Percentiles rank a stretch among this genome's conserved stretches.
These are phyloP conservation scores for Aspergillus nidulans DNA, from an alignment of 495 filamentous ascomycete genomes.

Conservation along the genomic window DNA sequence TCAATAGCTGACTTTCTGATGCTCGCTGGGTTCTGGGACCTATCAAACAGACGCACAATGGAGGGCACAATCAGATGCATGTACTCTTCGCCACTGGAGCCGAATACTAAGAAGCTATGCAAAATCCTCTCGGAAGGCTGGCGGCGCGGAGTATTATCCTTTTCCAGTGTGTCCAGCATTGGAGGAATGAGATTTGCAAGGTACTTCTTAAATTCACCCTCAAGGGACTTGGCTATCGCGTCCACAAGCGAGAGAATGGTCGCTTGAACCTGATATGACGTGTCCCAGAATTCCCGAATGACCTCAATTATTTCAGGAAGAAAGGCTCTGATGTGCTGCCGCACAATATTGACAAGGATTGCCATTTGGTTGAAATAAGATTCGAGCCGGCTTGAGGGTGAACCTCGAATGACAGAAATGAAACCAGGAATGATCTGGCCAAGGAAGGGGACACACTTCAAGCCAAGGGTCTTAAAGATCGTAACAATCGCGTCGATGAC, in stretches of 20 bases:
- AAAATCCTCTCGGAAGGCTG: conserved; percentile 83
- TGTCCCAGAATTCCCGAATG: conserved; percentile 81
- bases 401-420: conserved; percentile 75
- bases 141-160: conserved; percentile 66
- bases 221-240: conserved; percentile 84
- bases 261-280: conserved; percentile 68
- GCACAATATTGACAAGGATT: conserved; percentile 88
- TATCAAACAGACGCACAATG: conserved; percentile 90
- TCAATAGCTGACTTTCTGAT: conserved; percentile 89
- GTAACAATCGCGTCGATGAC: conserved; percentile 99
- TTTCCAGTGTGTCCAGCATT: conserved; percentile 91
- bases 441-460: conserved; percentile 93
- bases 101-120: conserved; percentile 93
- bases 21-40: conserved; percentile 66
- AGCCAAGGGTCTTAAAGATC: conserved; percentile 90
- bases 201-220: conserved; percentile 96
- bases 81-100: conserved; percentile 93
- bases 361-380: conserved; percentile 96
- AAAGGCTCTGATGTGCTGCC: conserved; percentile 90
- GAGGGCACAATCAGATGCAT: conserved; percentile 98
- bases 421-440: conserved; percentile 92
- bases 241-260: conserved; percentile 91
- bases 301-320: conserved; percentile 78
- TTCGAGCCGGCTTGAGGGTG: conserved; percentile 68
- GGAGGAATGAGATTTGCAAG: conserved; percentile 81